phyloP scores from a whole-genome alignment of 2,329 filamentous ascomycete species.

The Cladophialophora bantiana region DNA sequence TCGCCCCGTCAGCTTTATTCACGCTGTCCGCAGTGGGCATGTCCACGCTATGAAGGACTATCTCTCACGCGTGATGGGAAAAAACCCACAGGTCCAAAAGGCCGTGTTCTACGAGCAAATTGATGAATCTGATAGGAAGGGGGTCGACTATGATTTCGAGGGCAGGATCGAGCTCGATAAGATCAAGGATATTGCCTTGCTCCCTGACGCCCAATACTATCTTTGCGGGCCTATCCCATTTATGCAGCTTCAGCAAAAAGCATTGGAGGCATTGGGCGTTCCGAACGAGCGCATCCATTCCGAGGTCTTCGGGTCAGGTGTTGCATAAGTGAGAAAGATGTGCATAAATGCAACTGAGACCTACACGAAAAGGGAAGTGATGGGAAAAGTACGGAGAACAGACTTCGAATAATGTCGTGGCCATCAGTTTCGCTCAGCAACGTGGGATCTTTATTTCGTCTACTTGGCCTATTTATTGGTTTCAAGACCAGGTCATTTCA shows the following conservation, averaged over 20 bases:
- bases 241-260: conserved; percentile 59
- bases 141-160: conserved; percentile 65
- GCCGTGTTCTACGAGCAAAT: conserved; percentile 27
- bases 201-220: conserved; percentile 70
- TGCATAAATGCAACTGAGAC: neutral
- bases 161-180: conserved; percentile 65
- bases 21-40: conserved; percentile 34
- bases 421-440: too few relatives aligned
- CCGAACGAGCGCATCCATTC: conserved; percentile 40
- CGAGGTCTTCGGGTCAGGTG: conserved; percentile 42
- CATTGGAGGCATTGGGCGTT: conserved; percentile 40
- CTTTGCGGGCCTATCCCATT: conserved; percentile 74
- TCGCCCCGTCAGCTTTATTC: conserved; percentile 38
- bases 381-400: too few relatives aligned
- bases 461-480: too few relatives aligned
- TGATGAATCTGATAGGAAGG: conserved; percentile 53
- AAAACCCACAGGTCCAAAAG: conserved; percentile 29
- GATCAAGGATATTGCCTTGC: conserved; percentile 59
- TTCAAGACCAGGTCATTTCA: too few relatives aligned
- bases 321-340: neutral
- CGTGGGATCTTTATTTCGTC: too few relatives aligned
- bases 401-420: too few relatives aligned
- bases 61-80: conserved; percentile 27
- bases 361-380: too few relatives aligned
- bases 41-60: conserved; percentile 40